Evolutionary conservation across 169 alveolate genomes (phyloP).

Genomic region (Babesia bovis): DNA sequence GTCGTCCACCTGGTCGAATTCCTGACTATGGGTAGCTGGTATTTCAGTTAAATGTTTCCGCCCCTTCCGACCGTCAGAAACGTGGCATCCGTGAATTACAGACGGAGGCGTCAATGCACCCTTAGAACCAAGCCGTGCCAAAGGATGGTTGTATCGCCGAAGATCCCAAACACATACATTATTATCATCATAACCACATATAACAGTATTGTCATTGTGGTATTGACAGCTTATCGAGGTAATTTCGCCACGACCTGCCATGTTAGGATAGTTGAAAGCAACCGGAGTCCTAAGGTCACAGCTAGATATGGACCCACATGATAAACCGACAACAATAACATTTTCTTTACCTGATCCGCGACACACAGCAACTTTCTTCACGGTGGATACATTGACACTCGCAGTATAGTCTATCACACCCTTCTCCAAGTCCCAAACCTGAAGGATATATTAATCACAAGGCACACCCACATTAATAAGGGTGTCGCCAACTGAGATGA

Average conservation of each 20-base stretch:
- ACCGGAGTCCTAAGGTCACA: constrained; percentile 49
- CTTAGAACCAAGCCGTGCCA: constrained; percentile 1
- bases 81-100: constrained; percentile 43
- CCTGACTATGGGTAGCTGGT: constrained; percentile 13
- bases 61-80: neutral
- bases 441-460: neutral
- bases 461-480: constrained; percentile 24
- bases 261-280: constrained; percentile 21
- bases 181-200: constrained; percentile 37
- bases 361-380: constrained; percentile 14
- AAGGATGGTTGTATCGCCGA: constrained; percentile 45
- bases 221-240: constrained; percentile 25
- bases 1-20: constrained; percentile 51
- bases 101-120: neutral
- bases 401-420: constrained; percentile 46
- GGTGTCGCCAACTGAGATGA: constrained; percentile 53
- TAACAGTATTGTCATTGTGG: constrained; percentile 20
- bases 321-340: constrained; percentile 47
- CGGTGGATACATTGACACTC: constrained; percentile 19
- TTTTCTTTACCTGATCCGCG: neutral
- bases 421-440: constrained; percentile 55
- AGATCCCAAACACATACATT: constrained; percentile 51
- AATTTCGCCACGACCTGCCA: constrained; percentile 16
- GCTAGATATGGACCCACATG: constrained; percentile 55
- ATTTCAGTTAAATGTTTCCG: neutral